A percentile compares a stretch with the other conserved stretches of the same genome.
Evolutionary conservation across 148 eudicot genomes (phyloP).

Genomic region (Tetragonia tetragonoides): DNA sequence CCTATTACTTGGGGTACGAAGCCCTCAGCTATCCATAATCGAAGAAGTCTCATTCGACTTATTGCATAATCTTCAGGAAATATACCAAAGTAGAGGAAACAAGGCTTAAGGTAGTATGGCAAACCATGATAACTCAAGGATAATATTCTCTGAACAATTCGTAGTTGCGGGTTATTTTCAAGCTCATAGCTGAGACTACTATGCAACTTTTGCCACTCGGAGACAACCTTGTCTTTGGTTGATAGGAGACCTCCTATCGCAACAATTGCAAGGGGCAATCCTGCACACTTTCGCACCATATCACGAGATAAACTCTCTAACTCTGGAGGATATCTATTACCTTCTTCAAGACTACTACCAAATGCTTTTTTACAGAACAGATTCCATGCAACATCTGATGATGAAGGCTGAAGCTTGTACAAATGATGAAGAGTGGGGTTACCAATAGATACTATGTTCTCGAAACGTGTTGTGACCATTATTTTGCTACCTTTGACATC

Average conservation of each 20-base stretch:
- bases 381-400: background rate
- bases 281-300: conserved; percentile 9
- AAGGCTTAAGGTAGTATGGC: conserved; percentile 16
- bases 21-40: conserved; percentile 26
- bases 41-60: background rate
- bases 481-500: conserved; percentile 10
- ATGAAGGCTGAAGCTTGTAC: conserved; percentile 3
- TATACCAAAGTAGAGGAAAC: conserved; percentile 18
- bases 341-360: background rate
- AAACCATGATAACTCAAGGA: conserved; percentile 16
- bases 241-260: conserved; percentile 13
- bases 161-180: conserved; percentile 12
- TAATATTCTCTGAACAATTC: conserved; percentile 1
- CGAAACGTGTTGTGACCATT: conserved; percentile 8
- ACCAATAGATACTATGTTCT: background rate
- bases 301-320: background rate
- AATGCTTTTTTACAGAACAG: background rate
- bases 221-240: conserved; percentile 3
- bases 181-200: conserved; percentile 6
- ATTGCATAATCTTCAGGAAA: conserved; percentile 23
- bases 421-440: background rate
- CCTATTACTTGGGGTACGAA: conserved; percentile 5
- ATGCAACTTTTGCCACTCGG: conserved; percentile 14
- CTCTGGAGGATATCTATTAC: conserved; percentile 5
- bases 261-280: conserved; percentile 21